A percentile compares a stretch with the other conserved stretches of the same genome.
phyloP scores from a whole-genome alignment of 1,284 basidiomycete genomes.

The Apiotrichum gamsii region DNA sequence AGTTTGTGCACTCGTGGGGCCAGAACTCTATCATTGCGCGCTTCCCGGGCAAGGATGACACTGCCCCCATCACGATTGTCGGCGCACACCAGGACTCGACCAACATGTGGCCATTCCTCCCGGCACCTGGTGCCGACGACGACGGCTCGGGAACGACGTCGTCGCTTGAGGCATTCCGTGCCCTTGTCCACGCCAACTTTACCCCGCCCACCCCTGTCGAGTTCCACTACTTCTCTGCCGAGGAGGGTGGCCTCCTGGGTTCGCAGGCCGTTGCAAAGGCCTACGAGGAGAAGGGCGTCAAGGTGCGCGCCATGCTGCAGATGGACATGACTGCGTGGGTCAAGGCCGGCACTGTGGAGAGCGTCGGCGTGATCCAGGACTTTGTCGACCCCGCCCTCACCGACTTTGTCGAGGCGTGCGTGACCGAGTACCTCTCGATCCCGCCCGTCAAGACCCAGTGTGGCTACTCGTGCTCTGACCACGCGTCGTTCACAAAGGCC shows the following conservation, averaged over 20 bases:
- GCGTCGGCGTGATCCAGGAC: slow-evolving; percentile 86
- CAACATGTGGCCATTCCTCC: slow-evolving; percentile 79
- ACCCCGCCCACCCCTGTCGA: slow-evolving; percentile 68
- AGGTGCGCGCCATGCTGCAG: slow-evolving; percentile 78
- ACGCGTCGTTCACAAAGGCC: slow-evolving; percentile 71
- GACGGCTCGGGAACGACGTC: slow-evolving; percentile 91
- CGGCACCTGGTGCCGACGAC: slow-evolving; percentile 70
- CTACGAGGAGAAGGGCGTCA: slow-evolving; percentile 60
- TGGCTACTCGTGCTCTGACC: slow-evolving; percentile 89
- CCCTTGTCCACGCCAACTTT: slow-evolving; percentile 71
- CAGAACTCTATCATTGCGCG: slow-evolving; percentile 80
- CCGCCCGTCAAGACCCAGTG: slow-evolving; percentile 56
- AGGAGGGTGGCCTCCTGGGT: slow-evolving; percentile 91
- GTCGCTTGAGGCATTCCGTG: slow-evolving; percentile 82
- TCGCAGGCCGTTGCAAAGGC: slow-evolving; percentile 80
- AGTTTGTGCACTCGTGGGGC: slow-evolving; percentile 85
- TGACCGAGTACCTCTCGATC: slow-evolving; percentile 61
- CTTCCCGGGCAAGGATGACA: slow-evolving; percentile 39
- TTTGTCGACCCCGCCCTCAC: slow-evolving; percentile 68
- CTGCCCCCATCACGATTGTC: slow-evolving; percentile 53
- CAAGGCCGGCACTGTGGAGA: slow-evolving; percentile 76
- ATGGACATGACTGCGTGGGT: slow-evolving; percentile 94
- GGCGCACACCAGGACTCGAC: slow-evolving; percentile 90
- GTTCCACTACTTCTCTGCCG: slow-evolving; percentile 94
- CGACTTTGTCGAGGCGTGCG: slow-evolving; percentile 62